A percentile compares a stretch with the other conserved stretches of the same genome.
phyloP scores from a whole-genome alignment of 1,284 basidiomycete species.

The Sutorius eximius region DNA sequence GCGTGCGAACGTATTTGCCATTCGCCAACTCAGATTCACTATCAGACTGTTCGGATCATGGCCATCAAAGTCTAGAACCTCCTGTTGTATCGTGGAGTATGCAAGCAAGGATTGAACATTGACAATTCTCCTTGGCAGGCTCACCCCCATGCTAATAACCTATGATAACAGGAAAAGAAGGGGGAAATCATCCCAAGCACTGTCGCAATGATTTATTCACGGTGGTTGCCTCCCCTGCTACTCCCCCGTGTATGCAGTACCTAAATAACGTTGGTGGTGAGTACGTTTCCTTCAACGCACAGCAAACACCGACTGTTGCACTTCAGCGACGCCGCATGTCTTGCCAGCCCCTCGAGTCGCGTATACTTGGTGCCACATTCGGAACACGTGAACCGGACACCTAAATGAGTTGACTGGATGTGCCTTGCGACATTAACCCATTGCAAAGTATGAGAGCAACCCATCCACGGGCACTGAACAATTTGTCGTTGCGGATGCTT shows the following conservation, averaged over 20 bases:
- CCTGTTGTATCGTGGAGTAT: neutral
- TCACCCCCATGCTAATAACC: neutral
- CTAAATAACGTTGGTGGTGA: constrained; percentile 1
- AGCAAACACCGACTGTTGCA: constrained; percentile 8
- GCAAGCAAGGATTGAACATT: neutral
- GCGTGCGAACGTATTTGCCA: neutral
- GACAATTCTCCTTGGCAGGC: neutral
- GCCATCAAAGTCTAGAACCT: neutral
- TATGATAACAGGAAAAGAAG: neutral
- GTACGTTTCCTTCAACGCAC: neutral
- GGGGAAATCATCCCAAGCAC: too few relatives aligned
- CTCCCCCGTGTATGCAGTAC: neutral
- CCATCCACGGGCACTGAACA: constrained; percentile 16
- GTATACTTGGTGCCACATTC: constrained; percentile 14
- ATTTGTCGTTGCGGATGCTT: constrained; percentile 2
- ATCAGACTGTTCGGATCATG: neutral
- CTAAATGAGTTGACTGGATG: constrained; percentile 13
- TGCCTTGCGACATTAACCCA: constrained; percentile 20
- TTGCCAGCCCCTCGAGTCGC: neutral
- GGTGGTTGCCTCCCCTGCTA: neutral
- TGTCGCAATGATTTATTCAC: too few relatives aligned
- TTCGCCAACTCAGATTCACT: neutral
- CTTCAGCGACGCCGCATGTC: constrained; percentile 5
- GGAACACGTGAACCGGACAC: constrained; percentile 9
- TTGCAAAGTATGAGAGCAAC: constrained; percentile 3